Conservation (phyloP, 768 basidiomycete genomes). For the Xerocomus spinulosus region DNA sequence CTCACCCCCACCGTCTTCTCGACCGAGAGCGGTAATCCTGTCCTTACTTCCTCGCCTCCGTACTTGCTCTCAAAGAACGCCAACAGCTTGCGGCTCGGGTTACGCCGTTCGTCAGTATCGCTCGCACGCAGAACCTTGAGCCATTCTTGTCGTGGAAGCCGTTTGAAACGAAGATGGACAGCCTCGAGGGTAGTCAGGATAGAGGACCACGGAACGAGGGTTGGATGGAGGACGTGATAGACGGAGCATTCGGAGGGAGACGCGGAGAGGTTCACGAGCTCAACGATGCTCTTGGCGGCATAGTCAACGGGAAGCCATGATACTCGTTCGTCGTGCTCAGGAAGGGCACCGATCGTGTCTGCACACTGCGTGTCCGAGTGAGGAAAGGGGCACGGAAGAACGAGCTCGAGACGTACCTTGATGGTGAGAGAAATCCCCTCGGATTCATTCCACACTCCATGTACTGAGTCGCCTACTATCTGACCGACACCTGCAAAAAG, state of each 20-base stretch:
- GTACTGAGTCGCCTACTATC: constrained; percentile 47
- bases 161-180: constrained; percentile 32
- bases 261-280: constrained; percentile 32
- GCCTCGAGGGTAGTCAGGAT: constrained; percentile 37
- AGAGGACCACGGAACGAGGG: constrained; percentile 32
- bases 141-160: constrained; percentile 20
- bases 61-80: constrained; percentile 26
- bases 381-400: neutral
- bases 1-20: constrained; percentile 14
- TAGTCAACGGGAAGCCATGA: constrained; percentile 53
- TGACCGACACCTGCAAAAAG: constrained; percentile 45
- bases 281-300: constrained; percentile 44
- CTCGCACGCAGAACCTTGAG: constrained; percentile 21
- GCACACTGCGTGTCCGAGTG: constrained; percentile 27
- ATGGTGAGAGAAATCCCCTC: constrained; percentile 34
- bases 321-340: constrained; percentile 29
- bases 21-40: constrained; percentile 7
- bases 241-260: constrained; percentile 13
- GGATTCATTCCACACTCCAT: constrained; percentile 53
- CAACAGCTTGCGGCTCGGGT: constrained; percentile 24
- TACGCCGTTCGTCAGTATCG: constrained; percentile 19
- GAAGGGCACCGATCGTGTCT: constrained; percentile 36
- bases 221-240: constrained; percentile 20
- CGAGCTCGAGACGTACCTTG: constrained; percentile 20
- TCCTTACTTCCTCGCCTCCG: constrained; percentile 8